Evolutionary conservation across 2,329 filamentous ascomycete genomes (phyloP).

Genomic region (Ceratocystis cubensis): DNA sequence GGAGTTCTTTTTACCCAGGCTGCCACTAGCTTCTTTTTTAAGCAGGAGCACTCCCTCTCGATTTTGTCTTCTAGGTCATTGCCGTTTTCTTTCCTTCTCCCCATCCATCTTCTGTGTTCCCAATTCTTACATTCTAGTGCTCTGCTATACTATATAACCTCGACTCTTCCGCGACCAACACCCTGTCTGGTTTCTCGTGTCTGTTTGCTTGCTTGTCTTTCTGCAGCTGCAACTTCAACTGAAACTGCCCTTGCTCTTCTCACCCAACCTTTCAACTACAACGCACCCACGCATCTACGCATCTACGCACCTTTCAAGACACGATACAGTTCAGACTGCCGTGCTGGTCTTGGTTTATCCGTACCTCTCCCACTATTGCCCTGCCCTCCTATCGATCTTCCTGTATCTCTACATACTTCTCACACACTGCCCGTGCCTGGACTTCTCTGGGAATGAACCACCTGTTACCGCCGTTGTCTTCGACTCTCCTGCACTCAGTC

Average conservation of each 20-base stretch:
- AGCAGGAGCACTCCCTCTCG: background rate
- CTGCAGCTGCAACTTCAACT: no score
- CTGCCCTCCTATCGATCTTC: background rate
- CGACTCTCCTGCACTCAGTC: constrained; percentile 1
- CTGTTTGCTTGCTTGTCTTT: no score
- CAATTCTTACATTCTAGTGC: background rate
- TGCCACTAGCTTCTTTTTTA: background rate
- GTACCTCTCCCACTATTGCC: background rate
- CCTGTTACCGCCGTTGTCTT: constrained; percentile 1
- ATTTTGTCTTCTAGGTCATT: background rate
- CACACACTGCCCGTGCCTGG: background rate
- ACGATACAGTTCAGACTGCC: no score
- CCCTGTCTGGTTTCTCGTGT: no score
- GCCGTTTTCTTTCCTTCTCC: background rate
- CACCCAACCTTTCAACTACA: background rate
- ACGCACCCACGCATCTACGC: background rate
- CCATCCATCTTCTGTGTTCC: background rate
- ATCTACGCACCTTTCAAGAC: no score
- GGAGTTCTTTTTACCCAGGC: background rate
- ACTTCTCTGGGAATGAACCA: constrained; percentile 9
- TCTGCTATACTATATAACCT: background rate
- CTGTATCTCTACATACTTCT: background rate
- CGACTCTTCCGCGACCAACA: background rate
- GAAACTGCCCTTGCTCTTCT: no score
- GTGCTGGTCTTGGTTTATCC: background rate